phyloP scores from a whole-genome alignment of 2,329 filamentous ascomycete species.

The Apiospora marii region DNA sequence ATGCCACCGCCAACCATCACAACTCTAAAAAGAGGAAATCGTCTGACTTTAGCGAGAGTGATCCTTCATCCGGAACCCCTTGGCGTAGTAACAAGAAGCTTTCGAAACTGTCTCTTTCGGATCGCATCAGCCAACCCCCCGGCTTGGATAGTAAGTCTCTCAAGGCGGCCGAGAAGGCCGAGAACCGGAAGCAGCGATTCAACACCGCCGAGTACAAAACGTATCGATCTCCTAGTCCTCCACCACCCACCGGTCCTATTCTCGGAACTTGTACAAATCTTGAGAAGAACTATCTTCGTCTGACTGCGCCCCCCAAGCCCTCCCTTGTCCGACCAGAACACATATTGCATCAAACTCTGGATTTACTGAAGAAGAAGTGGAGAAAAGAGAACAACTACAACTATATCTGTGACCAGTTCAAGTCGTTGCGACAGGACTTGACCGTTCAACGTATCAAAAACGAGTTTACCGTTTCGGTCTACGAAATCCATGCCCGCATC shows the following conservation, averaged over 20 bases:
- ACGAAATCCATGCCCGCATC: slow-evolving; percentile 97
- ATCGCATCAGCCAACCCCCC: slow-evolving; percentile 74
- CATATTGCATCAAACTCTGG: slow-evolving; percentile 83
- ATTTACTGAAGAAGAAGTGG: slow-evolving; percentile 94
- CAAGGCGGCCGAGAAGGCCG: slow-evolving; percentile 82
- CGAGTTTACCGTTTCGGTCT: slow-evolving; percentile 94
- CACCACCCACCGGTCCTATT: slow-evolving; percentile 72
- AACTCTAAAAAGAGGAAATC: slow-evolving; percentile 85
- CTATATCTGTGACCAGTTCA: slow-evolving; percentile 99
- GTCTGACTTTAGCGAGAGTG: slow-evolving; percentile 63
- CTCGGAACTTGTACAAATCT: slow-evolving; percentile 84
- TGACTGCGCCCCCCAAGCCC: slow-evolving; percentile 89
- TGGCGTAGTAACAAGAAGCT: slow-evolving; percentile 68
- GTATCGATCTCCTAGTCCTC: slow-evolving; percentile 64
- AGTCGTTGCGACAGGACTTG: slow-evolving; percentile 95
- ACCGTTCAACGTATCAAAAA: slow-evolving; percentile 98
- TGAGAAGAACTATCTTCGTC: slow-evolving; percentile 93
- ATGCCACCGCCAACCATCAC: slow-evolving; percentile 34
- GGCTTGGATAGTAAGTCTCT: slow-evolving; percentile 53
- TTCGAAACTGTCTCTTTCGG: slow-evolving; percentile 65
- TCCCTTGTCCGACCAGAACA: slow-evolving; percentile 86
- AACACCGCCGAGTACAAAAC: slow-evolving; percentile 69
- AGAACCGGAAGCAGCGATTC: slow-evolving; percentile 90
- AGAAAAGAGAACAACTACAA: slow-evolving; percentile 90
- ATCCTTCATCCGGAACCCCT: slow-evolving; percentile 57